Percentiles rank a stretch among this genome's conserved stretches.
phyloP scores from a whole-genome alignment of 768 basidiomycete genomes.

The Suillus fuscotomentosus region DNA sequence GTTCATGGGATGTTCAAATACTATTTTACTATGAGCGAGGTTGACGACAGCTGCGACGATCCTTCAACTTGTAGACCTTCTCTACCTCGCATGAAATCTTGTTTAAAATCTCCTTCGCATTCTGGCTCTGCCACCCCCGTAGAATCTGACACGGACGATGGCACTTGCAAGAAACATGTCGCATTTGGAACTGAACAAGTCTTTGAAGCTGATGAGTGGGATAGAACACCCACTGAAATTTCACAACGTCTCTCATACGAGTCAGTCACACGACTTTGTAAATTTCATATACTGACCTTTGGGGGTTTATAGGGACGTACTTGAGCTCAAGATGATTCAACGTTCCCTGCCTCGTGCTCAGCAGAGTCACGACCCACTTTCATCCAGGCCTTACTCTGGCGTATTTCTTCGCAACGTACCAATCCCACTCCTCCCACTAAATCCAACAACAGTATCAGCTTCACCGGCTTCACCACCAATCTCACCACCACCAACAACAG shows the following conservation, averaged over 20 bases:
- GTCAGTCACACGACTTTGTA: conserved; percentile 41
- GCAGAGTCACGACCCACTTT: conserved; percentile 44
- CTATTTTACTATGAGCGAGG: neutral
- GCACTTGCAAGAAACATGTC: conserved; percentile 47
- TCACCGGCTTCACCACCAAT: neutral
- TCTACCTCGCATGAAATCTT: conserved; percentile 15
- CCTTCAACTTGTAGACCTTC: conserved; percentile 8
- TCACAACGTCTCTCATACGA: conserved; percentile 61
- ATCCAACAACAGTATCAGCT: conserved; percentile 20
- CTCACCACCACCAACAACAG: neutral
- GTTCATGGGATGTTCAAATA: neutral
- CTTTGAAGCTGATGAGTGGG: conserved; percentile 74
- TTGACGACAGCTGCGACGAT: conserved; percentile 8
- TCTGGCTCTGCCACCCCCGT: conserved; percentile 9
- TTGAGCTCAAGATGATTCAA: conserved; percentile 70
- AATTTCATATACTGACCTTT: neutral
- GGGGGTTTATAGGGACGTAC: neutral
- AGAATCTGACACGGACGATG: neutral
- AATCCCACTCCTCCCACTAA: conserved; percentile 61
- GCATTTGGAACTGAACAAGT: conserved; percentile 63
- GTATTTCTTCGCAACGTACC: conserved; percentile 54
- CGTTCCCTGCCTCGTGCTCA: conserved; percentile 59
- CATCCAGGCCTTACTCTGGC: conserved; percentile 39
- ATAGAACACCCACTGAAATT: conserved; percentile 69
- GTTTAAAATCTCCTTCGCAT: conserved; percentile 16